Conservation (phyloP, 768 basidiomycete species). For the Galerina sulciceps region DNA sequence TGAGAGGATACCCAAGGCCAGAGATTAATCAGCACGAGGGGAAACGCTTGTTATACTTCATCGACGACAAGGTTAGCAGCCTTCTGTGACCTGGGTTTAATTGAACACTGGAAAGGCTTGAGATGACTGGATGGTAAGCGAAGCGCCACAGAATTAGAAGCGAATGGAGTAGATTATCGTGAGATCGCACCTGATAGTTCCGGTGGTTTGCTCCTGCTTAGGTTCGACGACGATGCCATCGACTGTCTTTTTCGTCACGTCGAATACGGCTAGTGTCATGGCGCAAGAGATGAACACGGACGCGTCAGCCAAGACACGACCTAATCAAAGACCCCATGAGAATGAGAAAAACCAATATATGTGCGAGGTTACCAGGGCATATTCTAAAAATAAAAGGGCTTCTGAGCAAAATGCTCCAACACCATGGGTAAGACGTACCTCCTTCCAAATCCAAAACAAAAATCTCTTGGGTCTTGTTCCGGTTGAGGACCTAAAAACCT, state of each 20-base stretch:
- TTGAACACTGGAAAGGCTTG: slow-evolving; percentile 42
- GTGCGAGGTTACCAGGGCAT: slow-evolving; percentile 31
- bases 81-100: slow-evolving; percentile 43
- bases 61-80: slow-evolving; percentile 41
- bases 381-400: slow-evolving; percentile 21
- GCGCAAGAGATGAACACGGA: slow-evolving; percentile 45
- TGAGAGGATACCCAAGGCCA: too few species aligned
- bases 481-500: slow-evolving; percentile 47
- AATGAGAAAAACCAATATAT: background rate
- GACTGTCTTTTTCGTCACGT: slow-evolving; percentile 36
- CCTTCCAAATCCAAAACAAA: slow-evolving; percentile 61
- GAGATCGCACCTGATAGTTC: slow-evolving; percentile 45
- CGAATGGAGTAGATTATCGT: background rate
- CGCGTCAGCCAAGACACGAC: slow-evolving; percentile 42
- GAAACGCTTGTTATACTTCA: slow-evolving; percentile 18
- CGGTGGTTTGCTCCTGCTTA: slow-evolving; percentile 42
- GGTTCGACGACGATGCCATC: slow-evolving; percentile 34
- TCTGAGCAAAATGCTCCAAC: background rate
- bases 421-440: slow-evolving; percentile 29
- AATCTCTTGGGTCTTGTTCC: slow-evolving; percentile 45
- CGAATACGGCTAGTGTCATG: slow-evolving; percentile 45
- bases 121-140: slow-evolving; percentile 37
- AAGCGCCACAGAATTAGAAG: background rate
- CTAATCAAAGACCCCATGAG: slow-evolving; percentile 15
- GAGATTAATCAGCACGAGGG: background rate